Evolutionary conservation across 768 basidiomycete genomes (phyloP).

Genomic region (Lactifluus piperatus): DNA sequence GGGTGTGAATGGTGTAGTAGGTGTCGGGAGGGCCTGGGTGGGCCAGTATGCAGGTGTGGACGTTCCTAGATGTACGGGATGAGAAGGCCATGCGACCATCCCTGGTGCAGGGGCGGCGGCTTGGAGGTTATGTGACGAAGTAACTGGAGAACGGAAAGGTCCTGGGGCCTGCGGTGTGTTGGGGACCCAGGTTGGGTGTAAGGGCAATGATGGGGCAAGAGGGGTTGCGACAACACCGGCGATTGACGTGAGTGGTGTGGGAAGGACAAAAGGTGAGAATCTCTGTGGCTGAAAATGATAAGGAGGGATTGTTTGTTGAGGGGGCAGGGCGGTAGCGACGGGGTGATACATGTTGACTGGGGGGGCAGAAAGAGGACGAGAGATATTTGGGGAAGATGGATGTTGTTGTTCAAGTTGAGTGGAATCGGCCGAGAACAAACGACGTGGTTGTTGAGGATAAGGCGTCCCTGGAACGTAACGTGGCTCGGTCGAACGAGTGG

Average conservation of each 20-base stretch:
- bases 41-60: neutral
- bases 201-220: conserved; percentile 4
- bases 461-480: conserved; percentile 16
- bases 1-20: conserved; percentile 3
- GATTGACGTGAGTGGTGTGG: conserved; percentile 3
- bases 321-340: neutral
- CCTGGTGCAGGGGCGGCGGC: neutral
- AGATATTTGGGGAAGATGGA: neutral
- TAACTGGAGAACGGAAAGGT: conserved; percentile 5
- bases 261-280: conserved; percentile 3
- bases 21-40: neutral
- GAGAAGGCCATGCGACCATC: neutral
- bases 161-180: neutral
- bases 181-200: conserved; percentile 10
- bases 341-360: neutral
- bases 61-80: neutral
- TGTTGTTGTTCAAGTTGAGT: conserved; percentile 8
- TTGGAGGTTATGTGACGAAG: neutral
- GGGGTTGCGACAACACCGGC: conserved; percentile 10
- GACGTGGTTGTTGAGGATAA: neutral
- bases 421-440: neutral
- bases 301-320: neutral
- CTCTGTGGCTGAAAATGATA: conserved; percentile 2
- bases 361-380: neutral
- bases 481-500: conserved; percentile 7